phyloP scores from a whole-genome alignment of 2,329 filamentous ascomycete species.

The Hypoxylon sp. region DNA sequence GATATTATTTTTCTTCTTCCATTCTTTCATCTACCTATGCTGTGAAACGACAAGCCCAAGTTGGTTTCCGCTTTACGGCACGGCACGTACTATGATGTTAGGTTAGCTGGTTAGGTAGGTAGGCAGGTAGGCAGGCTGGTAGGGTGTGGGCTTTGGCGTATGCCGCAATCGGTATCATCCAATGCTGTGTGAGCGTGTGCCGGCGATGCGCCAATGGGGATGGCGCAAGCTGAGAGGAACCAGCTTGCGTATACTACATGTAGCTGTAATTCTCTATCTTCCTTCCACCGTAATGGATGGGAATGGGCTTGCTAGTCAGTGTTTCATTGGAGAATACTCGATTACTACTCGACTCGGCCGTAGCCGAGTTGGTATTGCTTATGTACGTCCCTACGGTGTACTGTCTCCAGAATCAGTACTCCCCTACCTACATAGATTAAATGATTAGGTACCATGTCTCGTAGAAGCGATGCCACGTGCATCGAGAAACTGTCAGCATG shows the following conservation, averaged over 20 bases:
- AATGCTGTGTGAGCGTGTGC: neutral
- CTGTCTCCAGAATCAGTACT: slow-evolving; percentile 12
- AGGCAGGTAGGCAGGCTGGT: too few relatives aligned
- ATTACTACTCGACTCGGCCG: slow-evolving; percentile 13
- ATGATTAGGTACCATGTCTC: too few relatives aligned
- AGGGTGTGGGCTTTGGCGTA: slow-evolving; percentile 26
- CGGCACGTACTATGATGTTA: too few relatives aligned
- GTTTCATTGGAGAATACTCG: slow-evolving; percentile 19
- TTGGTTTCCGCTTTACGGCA: slow-evolving; percentile 26
- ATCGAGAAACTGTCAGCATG: too few relatives aligned
- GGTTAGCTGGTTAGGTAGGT: too few relatives aligned
- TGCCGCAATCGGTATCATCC: slow-evolving; percentile 25
- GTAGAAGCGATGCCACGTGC: slow-evolving; percentile 23
- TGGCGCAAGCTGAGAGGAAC: slow-evolving; percentile 11
- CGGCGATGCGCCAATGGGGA: slow-evolving; percentile 17
- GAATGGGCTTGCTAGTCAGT: slow-evolving; percentile 16
- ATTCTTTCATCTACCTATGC: slow-evolving; percentile 6
- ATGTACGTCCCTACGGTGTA: slow-evolving; percentile 4
- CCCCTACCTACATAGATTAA: too few relatives aligned
- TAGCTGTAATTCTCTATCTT: too few relatives aligned
- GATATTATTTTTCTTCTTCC: neutral
- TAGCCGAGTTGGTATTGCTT: slow-evolving; percentile 18
- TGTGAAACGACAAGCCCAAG: slow-evolving; percentile 27
- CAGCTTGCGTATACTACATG: slow-evolving; percentile 12
- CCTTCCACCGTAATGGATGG: too few relatives aligned